Evolutionary conservation across 164 flowering plant species (phyloP).

Genomic region (Vitis rotundifolia): DNA sequence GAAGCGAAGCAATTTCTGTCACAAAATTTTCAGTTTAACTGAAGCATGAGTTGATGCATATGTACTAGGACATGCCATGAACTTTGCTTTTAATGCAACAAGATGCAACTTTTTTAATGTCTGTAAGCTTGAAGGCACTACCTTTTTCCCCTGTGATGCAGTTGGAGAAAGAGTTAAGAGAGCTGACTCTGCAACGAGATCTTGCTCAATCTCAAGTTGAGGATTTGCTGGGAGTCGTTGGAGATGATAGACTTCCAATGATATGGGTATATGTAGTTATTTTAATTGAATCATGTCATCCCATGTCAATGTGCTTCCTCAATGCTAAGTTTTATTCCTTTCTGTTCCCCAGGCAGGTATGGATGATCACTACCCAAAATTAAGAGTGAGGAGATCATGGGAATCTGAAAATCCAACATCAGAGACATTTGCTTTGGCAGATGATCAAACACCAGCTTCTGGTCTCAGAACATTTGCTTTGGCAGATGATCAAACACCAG

Average conservation of each 20-base stretch:
- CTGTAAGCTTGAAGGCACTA: not conserved
- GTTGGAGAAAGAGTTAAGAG: constrained; percentile 42
- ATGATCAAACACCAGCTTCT: constrained; percentile 22
- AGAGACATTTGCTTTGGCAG: constrained; percentile 31
- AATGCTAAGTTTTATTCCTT: not conserved
- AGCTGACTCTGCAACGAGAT: constrained; percentile 40
- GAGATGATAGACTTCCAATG: constrained; percentile 25
- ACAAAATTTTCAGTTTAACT: not conserved
- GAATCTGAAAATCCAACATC: constrained; percentile 27
- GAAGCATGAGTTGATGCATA: not conserved
- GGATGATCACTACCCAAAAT: constrained; percentile 36
- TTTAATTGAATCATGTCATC: not conserved
- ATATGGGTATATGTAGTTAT: constrained; percentile 24
- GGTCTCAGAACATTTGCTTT: constrained; percentile 28
- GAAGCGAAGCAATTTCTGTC: no score
- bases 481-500: constrained; percentile 22
- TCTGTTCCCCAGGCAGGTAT: constrained; percentile 24
- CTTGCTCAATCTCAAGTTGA: constrained; percentile 45
- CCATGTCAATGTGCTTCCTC: not conserved
- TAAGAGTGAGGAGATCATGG: constrained; percentile 40
- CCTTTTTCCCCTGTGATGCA: constrained; percentile 13
- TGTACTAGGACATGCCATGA: not conserved
- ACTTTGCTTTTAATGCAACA: not conserved
- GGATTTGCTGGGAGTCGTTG: constrained; percentile 30
- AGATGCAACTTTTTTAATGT: not conserved